These are phyloP conservation scores for Amanita pallidorosea DNA, from an alignment of 768 basidiomycete genomes.

Conservation along the genomic window DNA sequence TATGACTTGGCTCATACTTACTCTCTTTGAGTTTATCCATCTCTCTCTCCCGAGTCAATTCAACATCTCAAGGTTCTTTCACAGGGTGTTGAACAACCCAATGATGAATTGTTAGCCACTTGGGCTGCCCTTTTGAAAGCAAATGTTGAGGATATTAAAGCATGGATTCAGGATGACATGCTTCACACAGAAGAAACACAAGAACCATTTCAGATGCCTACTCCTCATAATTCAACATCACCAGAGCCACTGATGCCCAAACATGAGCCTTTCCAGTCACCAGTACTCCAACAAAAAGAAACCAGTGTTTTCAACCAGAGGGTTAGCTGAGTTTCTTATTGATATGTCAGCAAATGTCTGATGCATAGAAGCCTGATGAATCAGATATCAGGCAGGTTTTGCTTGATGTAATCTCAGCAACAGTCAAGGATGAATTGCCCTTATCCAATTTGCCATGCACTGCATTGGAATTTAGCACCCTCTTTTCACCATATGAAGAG, in stretches of 20 bases:
- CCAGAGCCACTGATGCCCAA: background rate
- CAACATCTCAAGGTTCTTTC: slow-evolving; percentile 15
- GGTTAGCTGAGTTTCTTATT: background rate
- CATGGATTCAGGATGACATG: slow-evolving; percentile 12
- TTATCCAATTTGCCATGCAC: background rate
- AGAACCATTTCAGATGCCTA: slow-evolving; percentile 2
- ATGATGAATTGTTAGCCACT: slow-evolving; percentile 14
- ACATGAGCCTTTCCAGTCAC: background rate
- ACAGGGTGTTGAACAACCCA: slow-evolving; percentile 13
- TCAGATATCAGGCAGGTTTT: background rate
- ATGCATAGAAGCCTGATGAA: background rate
- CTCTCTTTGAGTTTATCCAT: slow-evolving; percentile 8
- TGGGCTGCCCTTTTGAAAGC: slow-evolving; percentile 21
- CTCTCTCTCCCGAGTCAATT: slow-evolving; percentile 12
- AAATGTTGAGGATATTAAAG: slow-evolving; percentile 12
- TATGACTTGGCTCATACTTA: background rate
- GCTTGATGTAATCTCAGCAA: background rate
- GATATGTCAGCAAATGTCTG: background rate
- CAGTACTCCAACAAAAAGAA: background rate
- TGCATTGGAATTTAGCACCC: background rate
- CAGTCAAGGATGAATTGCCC: background rate
- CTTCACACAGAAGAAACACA: background rate
- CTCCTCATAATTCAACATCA: slow-evolving; percentile 5
- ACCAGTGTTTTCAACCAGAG: background rate
- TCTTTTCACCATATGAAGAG: slow-evolving; percentile 3